phyloP scores from a whole-genome alignment of 352 stramenopile genomes.

The Pythium insidiosum region DNA sequence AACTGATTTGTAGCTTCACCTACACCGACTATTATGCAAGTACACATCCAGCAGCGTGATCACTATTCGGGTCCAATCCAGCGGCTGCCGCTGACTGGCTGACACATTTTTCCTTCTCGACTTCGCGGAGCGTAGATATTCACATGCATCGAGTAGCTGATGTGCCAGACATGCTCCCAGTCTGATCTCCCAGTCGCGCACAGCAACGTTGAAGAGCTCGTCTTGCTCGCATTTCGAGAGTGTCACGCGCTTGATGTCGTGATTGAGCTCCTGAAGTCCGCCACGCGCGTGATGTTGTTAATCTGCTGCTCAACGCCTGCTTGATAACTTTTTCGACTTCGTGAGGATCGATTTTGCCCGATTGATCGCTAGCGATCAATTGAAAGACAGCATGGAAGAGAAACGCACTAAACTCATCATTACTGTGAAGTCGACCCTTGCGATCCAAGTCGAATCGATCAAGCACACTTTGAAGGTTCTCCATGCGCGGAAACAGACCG shows the following conservation, averaged over 20 bases:
- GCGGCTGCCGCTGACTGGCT: too few species aligned
- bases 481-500: conserved; percentile 42
- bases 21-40: conserved; percentile 1
- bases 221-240: too few species aligned
- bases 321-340: conserved; percentile 68
- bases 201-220: conserved; percentile 67
- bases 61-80: too few species aligned
- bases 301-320: conserved; percentile 65
- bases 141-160: conserved; percentile 72
- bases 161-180: conserved; percentile 76
- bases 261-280: conserved; percentile 39
- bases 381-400: conserved; percentile 73
- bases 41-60: conserved; percentile 3
- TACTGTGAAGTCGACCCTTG: conserved; percentile 35
- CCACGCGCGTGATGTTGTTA: conserved; percentile 49
- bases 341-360: conserved; percentile 66
- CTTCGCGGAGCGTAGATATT: too few species aligned
- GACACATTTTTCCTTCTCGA: too few species aligned
- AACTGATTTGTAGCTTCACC: conserved; percentile 4
- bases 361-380: conserved; percentile 62
- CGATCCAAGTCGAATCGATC: conserved; percentile 42
- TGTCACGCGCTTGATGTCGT: too few species aligned
- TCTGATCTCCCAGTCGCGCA: conserved; percentile 70
- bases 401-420: conserved; percentile 50
- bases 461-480: conserved; percentile 38